A percentile compares a stretch with the other conserved stretches of the same genome.
phyloP scores from a whole-genome alignment of 768 basidiomycete species.

The Galerina marginata region DNA sequence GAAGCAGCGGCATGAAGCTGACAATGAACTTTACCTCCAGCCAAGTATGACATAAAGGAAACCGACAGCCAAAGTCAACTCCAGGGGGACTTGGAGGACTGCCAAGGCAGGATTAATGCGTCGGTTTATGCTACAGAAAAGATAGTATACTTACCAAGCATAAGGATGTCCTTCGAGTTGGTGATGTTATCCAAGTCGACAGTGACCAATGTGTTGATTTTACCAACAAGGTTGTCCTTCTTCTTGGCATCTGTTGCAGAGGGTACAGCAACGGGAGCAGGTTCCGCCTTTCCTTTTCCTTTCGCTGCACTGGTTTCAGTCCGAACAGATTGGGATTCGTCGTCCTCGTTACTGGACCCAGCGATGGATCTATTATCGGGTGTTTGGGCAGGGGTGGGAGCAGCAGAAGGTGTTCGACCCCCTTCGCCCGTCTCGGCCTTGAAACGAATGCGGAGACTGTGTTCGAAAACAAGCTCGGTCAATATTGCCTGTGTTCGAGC shows the following conservation, averaged over 20 bases:
- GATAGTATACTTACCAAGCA: constrained; percentile 23
- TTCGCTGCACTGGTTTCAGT: constrained; percentile 3
- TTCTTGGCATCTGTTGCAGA: constrained; percentile 19
- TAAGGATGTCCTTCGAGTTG: constrained; percentile 40
- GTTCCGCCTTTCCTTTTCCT: constrained; percentile 11
- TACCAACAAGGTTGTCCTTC: constrained; percentile 64
- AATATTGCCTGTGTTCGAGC: constrained; percentile 47
- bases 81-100: constrained; percentile 42
- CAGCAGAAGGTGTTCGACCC: neutral
- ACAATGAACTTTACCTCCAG: constrained; percentile 43
- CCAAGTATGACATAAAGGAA: constrained; percentile 53
- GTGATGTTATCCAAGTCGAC: constrained; percentile 56
- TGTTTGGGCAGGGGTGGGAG: constrained; percentile 1
- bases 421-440: constrained; percentile 43
- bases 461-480: constrained; percentile 49
- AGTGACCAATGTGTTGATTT: constrained; percentile 78
- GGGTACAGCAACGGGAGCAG: neutral
- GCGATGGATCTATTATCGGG: constrained; percentile 5
- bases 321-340: constrained; percentile 48
- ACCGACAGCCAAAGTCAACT: constrained; percentile 40
- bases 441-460: constrained; percentile 67
- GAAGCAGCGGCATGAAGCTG: neutral
- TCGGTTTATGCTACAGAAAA: neutral
- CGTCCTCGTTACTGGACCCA: neutral
- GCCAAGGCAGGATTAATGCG: constrained; percentile 9